A percentile compares a stretch with the other conserved stretches of the same genome.
These are phyloP conservation scores for Botrytis fabae DNA, from an alignment of 2,329 filamentous ascomycete genomes.

Conservation along the genomic window DNA sequence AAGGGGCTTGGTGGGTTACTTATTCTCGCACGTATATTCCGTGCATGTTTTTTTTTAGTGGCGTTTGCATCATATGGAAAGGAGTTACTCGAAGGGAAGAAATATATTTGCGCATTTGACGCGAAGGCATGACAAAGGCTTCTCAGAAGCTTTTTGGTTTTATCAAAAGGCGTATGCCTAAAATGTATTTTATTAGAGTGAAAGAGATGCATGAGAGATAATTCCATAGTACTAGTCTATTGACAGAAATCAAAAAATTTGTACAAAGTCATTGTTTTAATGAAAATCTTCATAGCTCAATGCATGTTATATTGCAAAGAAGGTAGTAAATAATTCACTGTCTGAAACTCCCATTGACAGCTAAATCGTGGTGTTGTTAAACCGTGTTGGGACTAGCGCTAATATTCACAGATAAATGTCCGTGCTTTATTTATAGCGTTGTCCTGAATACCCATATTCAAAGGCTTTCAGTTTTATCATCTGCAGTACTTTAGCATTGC, in stretches of 20 bases:
- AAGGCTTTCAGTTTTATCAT: slow-evolving; percentile 18
- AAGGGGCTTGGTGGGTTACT: slow-evolving; percentile 24
- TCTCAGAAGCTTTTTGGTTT: slow-evolving; percentile 16
- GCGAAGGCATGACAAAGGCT: slow-evolving; percentile 10
- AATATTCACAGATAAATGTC: not conserved
- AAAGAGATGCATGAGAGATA: slow-evolving; percentile 25
- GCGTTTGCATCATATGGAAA: slow-evolving; percentile 26
- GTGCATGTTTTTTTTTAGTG: slow-evolving; percentile 22
- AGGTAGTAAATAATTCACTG: not conserved
- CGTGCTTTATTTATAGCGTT: slow-evolving; percentile 19
- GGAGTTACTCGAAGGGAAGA: not conserved
- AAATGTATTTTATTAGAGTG: slow-evolving; percentile 41
- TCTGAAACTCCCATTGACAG: not conserved
- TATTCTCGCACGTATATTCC: slow-evolving; percentile 14
- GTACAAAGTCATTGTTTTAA: not conserved
- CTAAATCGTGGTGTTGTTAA: slow-evolving; percentile 13
- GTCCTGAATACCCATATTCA: slow-evolving; percentile 12
- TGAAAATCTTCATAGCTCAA: not conserved
- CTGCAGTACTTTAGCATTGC: slow-evolving; percentile 12
- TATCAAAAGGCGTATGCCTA: slow-evolving; percentile 30
- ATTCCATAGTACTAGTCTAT: slow-evolving; percentile 1
- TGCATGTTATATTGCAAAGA: not conserved
- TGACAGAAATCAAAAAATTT: not conserved
- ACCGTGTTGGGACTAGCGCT: not conserved
- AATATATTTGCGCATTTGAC: slow-evolving; percentile 16